Percentiles rank a stretch among this genome's conserved stretches.
These are phyloP conservation scores for Colletotrichum nymphaeae DNA, from an alignment of 2,329 filamentous ascomycete genomes.

Conservation along the genomic window DNA sequence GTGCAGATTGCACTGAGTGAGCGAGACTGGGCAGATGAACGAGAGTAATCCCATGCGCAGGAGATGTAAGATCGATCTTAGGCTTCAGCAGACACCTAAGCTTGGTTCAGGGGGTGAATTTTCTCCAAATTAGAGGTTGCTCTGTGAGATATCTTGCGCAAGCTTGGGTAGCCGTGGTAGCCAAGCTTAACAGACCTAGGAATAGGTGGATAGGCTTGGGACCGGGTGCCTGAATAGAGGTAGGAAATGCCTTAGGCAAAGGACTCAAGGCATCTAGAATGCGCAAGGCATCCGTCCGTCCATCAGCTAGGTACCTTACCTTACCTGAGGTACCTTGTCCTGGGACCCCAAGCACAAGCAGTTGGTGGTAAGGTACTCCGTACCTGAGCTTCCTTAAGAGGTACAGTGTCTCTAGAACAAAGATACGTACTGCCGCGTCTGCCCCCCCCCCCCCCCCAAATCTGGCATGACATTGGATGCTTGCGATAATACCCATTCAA, in stretches of 20 bases:
- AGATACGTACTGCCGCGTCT: not conserved
- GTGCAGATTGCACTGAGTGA: not conserved
- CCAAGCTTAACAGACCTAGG: not conserved
- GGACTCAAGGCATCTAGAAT: not conserved
- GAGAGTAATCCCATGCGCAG: not conserved
- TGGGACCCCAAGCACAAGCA: not conserved
- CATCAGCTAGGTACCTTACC: not conserved
- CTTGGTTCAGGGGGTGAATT: not conserved
- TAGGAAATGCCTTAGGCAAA: not conserved
- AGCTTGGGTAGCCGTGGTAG: not conserved
- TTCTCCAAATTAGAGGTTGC: not conserved
- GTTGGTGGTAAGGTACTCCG: too few species aligned
- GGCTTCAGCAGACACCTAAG: not conserved
- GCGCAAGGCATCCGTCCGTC: not conserved
- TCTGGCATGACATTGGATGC: conserved; percentile 27
- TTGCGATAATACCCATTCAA: conserved; percentile 29
- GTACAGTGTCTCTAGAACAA: not conserved
- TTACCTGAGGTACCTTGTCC: not conserved
- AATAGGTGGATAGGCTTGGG: not conserved
- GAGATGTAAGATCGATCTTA: not conserved
- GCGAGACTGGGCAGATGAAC: not conserved
- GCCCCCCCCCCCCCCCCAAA: not conserved
- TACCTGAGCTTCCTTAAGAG: not conserved
- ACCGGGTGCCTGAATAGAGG: not conserved
- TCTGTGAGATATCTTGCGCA: not conserved